phyloP scores from a whole-genome alignment of 2,329 filamentous ascomycete genomes.

The Colletotrichum sansevieriae region DNA sequence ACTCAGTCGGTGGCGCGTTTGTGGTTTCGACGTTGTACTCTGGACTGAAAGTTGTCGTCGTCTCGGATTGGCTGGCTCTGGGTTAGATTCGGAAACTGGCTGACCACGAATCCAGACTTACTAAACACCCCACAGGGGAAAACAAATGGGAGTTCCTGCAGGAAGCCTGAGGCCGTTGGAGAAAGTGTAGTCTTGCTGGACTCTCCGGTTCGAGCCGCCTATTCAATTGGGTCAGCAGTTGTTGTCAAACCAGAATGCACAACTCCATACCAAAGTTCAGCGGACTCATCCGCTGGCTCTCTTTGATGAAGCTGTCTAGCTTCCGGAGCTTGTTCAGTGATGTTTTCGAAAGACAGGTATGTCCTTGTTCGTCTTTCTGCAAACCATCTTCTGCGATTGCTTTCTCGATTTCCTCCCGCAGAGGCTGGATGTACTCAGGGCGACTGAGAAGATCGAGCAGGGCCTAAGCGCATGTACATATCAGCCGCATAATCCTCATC shows the following conservation, averaged over 20 bases:
- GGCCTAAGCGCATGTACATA: slow-evolving; percentile 43
- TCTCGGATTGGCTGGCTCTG: slow-evolving; percentile 24
- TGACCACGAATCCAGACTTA: neutral
- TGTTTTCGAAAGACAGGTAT: slow-evolving; percentile 45
- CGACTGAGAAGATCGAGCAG: slow-evolving; percentile 55
- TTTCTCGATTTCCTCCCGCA: slow-evolving; percentile 58
- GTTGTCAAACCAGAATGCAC: no score
- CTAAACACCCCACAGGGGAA: slow-evolving; percentile 44
- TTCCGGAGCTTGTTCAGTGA: slow-evolving; percentile 55
- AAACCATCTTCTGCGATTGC: slow-evolving; percentile 52
- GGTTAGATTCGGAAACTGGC: neutral
- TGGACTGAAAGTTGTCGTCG: slow-evolving; percentile 40
- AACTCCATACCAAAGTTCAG: slow-evolving; percentile 33
- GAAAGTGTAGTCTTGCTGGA: slow-evolving; percentile 53
- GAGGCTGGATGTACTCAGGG: slow-evolving; percentile 54
- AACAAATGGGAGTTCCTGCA: slow-evolving; percentile 44
- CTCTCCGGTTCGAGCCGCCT: slow-evolving; percentile 55
- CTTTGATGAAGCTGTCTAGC: slow-evolving; percentile 57
- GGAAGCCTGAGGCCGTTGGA: slow-evolving; percentile 50
- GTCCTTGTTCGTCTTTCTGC: slow-evolving; percentile 21
- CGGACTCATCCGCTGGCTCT: slow-evolving; percentile 52
- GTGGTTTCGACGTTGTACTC: slow-evolving; percentile 38
- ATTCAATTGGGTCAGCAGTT: no score
- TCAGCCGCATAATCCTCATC: neutral
- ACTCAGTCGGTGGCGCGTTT: slow-evolving; percentile 43